A percentile compares a stretch with the other conserved stretches of the same genome.
Conservation (phyloP, 805 yeast genomes). For the Suhomyces kilbournensis region DNA sequence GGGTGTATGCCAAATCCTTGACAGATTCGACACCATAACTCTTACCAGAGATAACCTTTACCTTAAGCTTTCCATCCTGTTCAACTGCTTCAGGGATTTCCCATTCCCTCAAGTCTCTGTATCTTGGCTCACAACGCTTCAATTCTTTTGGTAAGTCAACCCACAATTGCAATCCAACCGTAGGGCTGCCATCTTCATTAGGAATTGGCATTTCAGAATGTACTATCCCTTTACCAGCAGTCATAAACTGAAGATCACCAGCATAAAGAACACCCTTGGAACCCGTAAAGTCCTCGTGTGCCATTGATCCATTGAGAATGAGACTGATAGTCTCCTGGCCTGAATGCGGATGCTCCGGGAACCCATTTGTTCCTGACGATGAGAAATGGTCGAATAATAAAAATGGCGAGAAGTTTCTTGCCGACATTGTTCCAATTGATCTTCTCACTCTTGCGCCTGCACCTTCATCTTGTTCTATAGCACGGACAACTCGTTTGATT, state of each 20-base stretch:
- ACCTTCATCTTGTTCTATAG: slow-evolving; percentile 77
- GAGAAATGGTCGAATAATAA: slow-evolving; percentile 78
- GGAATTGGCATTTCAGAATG: slow-evolving; percentile 84
- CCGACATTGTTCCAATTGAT: slow-evolving; percentile 65
- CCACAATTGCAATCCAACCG: slow-evolving; percentile 81
- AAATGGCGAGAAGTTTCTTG: slow-evolving; percentile 79
- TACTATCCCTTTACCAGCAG: slow-evolving; percentile 85
- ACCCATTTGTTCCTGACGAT: slow-evolving; percentile 58
- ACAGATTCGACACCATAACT: slow-evolving; percentile 73
- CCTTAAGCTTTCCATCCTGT: slow-evolving; percentile 56
- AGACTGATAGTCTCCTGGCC: slow-evolving; percentile 82
- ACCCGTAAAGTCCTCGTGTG: slow-evolving; percentile 87
- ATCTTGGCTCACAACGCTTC: slow-evolving; percentile 67
- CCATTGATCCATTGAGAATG: slow-evolving; percentile 61
- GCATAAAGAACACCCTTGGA: slow-evolving; percentile 70
- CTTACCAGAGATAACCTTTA: slow-evolving; percentile 75
- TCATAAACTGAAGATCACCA: slow-evolving; percentile 92
- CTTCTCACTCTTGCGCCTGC: slow-evolving; percentile 85
- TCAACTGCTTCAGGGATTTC: slow-evolving; percentile 72
- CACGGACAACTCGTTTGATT: slow-evolving; percentile 35
- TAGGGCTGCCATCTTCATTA: slow-evolving; percentile 41
- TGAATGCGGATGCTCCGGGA: slow-evolving; percentile 81
- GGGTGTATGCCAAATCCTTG: slow-evolving; percentile 77
- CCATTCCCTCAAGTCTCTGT: slow-evolving; percentile 66
- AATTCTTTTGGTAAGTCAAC: slow-evolving; percentile 70